These are phyloP conservation scores for Peronospora farinosa DNA, from an alignment of 352 stramenopile genomes.

Conservation along the genomic window DNA sequence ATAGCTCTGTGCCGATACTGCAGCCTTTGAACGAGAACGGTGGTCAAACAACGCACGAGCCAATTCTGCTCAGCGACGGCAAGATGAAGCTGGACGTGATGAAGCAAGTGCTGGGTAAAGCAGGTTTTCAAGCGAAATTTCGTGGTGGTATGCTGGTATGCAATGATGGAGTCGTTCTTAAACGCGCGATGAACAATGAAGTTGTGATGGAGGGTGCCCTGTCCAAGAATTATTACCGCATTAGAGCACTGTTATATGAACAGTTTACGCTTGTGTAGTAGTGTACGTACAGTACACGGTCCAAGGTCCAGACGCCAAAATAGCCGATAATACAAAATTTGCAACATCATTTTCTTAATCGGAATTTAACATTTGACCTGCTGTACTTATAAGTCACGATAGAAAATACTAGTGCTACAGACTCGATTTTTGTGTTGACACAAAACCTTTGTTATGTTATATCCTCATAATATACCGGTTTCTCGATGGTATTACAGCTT, in stretches of 20 bases:
- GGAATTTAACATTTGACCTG: no score
- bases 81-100: slow-evolving; percentile 88
- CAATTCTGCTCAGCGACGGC: slow-evolving; percentile 80
- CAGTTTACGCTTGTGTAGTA: slow-evolving; percentile 86
- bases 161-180: slow-evolving; percentile 85
- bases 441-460: not conserved
- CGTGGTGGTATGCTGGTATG: slow-evolving; percentile 85
- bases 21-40: slow-evolving; percentile 44
- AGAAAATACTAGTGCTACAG: no score
- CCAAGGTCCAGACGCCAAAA: slow-evolving; percentile 1
- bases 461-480: no score
- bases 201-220: slow-evolving; percentile 82
- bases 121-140: slow-evolving; percentile 86
- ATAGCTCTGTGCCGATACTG: slow-evolving; percentile 65
- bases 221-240: slow-evolving; percentile 83
- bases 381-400: no score
- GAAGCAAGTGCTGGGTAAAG: slow-evolving; percentile 83
- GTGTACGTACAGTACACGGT: no score
- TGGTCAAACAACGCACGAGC: slow-evolving; percentile 48
- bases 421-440: not conserved
- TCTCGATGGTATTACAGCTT: not conserved
- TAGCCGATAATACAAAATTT: not conserved
- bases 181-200: slow-evolving; percentile 81
- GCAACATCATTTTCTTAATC: not conserved
- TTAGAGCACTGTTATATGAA: slow-evolving; percentile 80